These are phyloP conservation scores for Aspergillus sp. DNA, from an alignment of 2,329 filamentous ascomycete genomes.

Conservation along the genomic window DNA sequence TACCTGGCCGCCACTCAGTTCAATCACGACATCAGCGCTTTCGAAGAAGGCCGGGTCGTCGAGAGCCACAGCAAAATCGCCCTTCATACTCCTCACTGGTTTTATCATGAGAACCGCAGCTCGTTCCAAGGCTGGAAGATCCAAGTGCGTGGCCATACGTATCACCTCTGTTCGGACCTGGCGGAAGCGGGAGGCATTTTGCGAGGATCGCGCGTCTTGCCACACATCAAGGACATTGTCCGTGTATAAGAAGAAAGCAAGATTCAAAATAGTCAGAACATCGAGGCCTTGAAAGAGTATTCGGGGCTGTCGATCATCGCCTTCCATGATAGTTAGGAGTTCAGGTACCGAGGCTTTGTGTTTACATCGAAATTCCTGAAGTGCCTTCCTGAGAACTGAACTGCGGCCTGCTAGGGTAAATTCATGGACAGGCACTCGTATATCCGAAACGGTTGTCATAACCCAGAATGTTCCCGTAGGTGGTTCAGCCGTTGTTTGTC, in stretches of 20 bases:
- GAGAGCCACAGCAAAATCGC: constrained; percentile 70
- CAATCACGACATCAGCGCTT: constrained; percentile 74
- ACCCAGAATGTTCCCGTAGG: constrained; percentile 40
- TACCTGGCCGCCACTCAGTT: constrained; percentile 70
- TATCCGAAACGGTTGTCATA: constrained; percentile 62
- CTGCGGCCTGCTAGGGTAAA: constrained; percentile 79
- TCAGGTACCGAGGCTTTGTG: constrained; percentile 61
- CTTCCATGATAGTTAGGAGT: constrained; percentile 57
- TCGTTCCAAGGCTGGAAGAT: constrained; percentile 70
- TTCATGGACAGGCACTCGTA: constrained; percentile 76
- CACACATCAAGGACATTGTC: constrained; percentile 81
- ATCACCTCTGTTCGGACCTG: constrained; percentile 83
- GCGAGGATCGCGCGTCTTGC: constrained; percentile 70
- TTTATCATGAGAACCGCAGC: constrained; percentile 73
- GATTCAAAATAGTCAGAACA: constrained; percentile 73
- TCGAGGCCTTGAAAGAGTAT: constrained; percentile 72
- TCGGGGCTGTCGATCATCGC: constrained; percentile 52
- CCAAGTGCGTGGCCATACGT: constrained; percentile 72
- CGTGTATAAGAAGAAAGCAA: constrained; percentile 77
- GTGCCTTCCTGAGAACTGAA: constrained; percentile 61
- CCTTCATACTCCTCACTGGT: constrained; percentile 62
- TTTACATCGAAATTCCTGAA: constrained; percentile 58
- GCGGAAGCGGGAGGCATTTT: constrained; percentile 70
- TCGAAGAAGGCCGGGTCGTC: constrained; percentile 70
- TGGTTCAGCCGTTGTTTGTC: constrained; percentile 24